phyloP scores from a whole-genome alignment of 257 asterid species.

The Solanum ossicruentum region DNA sequence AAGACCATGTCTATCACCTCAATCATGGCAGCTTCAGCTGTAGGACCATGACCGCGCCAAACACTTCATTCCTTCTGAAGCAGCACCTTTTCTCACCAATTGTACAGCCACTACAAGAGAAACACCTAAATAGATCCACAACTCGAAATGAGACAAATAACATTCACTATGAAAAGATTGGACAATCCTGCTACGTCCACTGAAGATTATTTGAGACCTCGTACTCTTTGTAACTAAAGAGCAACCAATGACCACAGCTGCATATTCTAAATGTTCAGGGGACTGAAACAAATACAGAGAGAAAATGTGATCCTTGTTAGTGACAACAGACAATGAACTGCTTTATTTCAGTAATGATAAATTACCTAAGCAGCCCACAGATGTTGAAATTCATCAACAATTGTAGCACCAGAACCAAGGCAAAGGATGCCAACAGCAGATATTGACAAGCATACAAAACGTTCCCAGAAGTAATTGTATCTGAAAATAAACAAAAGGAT shows the following conservation, averaged over 20 bases:
- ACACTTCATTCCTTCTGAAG: constrained; percentile 90
- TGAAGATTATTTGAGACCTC: not conserved
- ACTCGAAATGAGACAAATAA: not conserved
- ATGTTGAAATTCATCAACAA: constrained; percentile 82
- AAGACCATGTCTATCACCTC: constrained; percentile 41
- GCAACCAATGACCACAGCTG: constrained; percentile 89
- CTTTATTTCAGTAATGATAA: not conserved
- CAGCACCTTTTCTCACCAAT: constrained; percentile 92
- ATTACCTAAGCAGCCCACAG: constrained; percentile 75
- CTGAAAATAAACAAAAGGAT: constrained; percentile 22
- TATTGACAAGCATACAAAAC: constrained; percentile 92
- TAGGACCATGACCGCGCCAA: constrained; percentile 99
- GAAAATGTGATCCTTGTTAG: not conserved
- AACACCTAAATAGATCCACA: constrained; percentile 46
- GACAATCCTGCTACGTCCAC: not conserved
- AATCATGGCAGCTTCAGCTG: constrained; percentile 97
- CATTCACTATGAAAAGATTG: not conserved
- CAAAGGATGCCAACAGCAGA: constrained; percentile 96
- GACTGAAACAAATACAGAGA: constrained; percentile 33
- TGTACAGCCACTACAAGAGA: constrained; percentile 84
- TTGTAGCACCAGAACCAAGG: constrained; percentile 96
- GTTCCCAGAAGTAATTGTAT: constrained; percentile 82
- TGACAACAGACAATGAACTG: constrained; percentile 2
- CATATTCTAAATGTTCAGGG: constrained; percentile 81
- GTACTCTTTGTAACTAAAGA: constrained; percentile 86